Evolutionary conservation across 2,329 filamentous ascomycete species (phyloP).

Genomic region (Pestalotiopsis fici): DNA sequence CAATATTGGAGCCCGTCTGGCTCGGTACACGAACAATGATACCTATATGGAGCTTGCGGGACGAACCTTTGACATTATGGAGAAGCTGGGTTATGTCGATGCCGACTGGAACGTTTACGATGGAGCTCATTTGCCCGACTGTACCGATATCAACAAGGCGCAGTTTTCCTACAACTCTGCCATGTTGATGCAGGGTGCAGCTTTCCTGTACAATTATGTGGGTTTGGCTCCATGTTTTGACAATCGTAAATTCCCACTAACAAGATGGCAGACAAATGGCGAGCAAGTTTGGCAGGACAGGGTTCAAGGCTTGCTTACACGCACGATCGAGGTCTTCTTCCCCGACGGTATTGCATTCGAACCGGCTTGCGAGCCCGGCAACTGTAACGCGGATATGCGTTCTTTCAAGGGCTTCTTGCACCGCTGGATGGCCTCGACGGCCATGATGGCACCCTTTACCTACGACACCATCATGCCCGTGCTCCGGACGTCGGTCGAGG

Average conservation of each 20-base stretch:
- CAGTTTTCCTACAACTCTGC: slow-evolving; percentile 71
- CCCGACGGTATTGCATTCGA: slow-evolving; percentile 64
- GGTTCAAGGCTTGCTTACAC: slow-evolving; percentile 55
- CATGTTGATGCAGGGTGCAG: slow-evolving; percentile 61
- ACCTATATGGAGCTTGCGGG: slow-evolving; percentile 66
- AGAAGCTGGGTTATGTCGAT: slow-evolving; percentile 57
- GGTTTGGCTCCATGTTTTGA: slow-evolving; percentile 20
- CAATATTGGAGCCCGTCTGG: slow-evolving; percentile 68
- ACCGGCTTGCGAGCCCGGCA: slow-evolving; percentile 62
- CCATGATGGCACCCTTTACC: slow-evolving; percentile 64
- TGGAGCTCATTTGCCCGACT: slow-evolving; percentile 61
- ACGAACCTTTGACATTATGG: slow-evolving; percentile 64
- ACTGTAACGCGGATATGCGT: slow-evolving; percentile 71
- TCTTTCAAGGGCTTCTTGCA: slow-evolving; percentile 73
- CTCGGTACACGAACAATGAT: slow-evolving; percentile 66
- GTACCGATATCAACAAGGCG: slow-evolving; percentile 59
- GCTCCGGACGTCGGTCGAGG: slow-evolving; percentile 57
- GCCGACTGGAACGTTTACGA: slow-evolving; percentile 66
- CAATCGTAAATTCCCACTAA: not conserved
- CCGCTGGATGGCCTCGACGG: slow-evolving; percentile 63
- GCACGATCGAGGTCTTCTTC: slow-evolving; percentile 53
- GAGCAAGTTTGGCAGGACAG: slow-evolving; percentile 55
- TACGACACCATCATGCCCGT: slow-evolving; percentile 55
- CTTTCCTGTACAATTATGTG: slow-evolving; percentile 69
- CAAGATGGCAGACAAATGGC: slow-evolving; percentile 48